These are phyloP conservation scores for Cercospora berteroae DNA, from an alignment of 2,329 filamentous ascomycete genomes.

Conservation along the genomic window DNA sequence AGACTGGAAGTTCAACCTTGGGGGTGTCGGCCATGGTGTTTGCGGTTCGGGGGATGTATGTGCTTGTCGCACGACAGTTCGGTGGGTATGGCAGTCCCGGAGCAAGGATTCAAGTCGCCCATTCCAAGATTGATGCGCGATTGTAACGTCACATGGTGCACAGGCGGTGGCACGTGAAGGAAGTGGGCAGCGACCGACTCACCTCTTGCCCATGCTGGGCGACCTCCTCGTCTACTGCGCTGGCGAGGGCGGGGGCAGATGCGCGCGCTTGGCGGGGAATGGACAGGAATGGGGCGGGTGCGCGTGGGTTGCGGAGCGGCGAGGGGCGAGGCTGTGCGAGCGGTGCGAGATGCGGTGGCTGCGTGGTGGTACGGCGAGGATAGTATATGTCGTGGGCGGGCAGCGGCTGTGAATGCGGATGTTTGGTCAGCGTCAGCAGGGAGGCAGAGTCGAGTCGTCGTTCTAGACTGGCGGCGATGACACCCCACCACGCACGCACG, in stretches of 20 bases:
- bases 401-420: neutral
- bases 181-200: conserved; percentile 18
- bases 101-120: neutral
- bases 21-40: conserved; percentile 28
- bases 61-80: neutral
- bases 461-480: neutral
- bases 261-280: neutral
- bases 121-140: neutral
- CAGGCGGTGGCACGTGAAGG: conserved; percentile 7
- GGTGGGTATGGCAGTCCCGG: neutral
- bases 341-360: neutral
- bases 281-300: neutral
- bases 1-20: conserved; percentile 26
- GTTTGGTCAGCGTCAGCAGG: neutral
- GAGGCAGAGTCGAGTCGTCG: neutral
- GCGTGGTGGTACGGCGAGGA: neutral
- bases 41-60: neutral
- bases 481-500: neutral
- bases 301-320: neutral
- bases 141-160: conserved; percentile 18
- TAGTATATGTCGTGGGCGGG: neutral
- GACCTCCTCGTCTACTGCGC: neutral
- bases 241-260: conserved; percentile 1
- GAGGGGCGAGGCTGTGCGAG: neutral
- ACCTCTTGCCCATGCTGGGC: conserved; percentile 36